A percentile compares a stretch with the other conserved stretches of the same genome.
phyloP scores from a whole-genome alignment of 345 rosid genomes.

The Syzygium aromaticum region DNA sequence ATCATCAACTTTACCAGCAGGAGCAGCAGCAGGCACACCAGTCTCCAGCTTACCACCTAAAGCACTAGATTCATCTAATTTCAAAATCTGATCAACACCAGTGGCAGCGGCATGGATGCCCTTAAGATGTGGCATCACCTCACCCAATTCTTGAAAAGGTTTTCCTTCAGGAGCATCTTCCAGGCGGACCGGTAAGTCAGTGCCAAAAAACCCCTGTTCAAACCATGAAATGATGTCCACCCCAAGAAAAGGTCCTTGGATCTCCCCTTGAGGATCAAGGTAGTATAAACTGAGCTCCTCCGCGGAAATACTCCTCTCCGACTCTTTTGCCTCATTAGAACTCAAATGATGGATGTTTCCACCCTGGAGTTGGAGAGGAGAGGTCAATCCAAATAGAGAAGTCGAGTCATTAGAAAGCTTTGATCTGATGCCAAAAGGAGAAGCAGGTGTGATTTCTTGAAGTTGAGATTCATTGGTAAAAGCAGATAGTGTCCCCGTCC shows the following conservation, averaged over 20 bases:
- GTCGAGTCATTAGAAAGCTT: slow-evolving; percentile 41
- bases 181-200: slow-evolving; percentile 69
- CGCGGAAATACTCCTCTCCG: slow-evolving; percentile 17
- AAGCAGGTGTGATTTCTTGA: slow-evolving; percentile 9
- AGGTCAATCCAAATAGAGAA: slow-evolving; percentile 24
- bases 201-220: slow-evolving; percentile 88
- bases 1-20: slow-evolving; percentile 22
- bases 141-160: slow-evolving; percentile 62
- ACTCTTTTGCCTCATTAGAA: slow-evolving; percentile 8
- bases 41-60: slow-evolving; percentile 28
- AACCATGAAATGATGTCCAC: slow-evolving; percentile 77
- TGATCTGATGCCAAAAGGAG: slow-evolving; percentile 16
- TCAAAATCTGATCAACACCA: slow-evolving; percentile 11
- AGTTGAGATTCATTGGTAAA: slow-evolving; percentile 4
- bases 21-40: slow-evolving; percentile 20
- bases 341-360: slow-evolving; percentile 4
- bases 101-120: slow-evolving; percentile 10
- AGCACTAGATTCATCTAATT: slow-evolving; percentile 26
- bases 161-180: slow-evolving; percentile 67
- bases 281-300: slow-evolving; percentile 69
- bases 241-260: slow-evolving; percentile 83
- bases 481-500: slow-evolving; percentile 11
- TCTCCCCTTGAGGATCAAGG: slow-evolving; percentile 79
- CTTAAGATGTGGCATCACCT: slow-evolving; percentile 55
- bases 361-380: slow-evolving; percentile 19